Percentiles rank a stretch among this genome's conserved stretches.
Evolutionary conservation across 495 filamentous ascomycete genomes (phyloP).

Genomic region (Aspergillus bertholletiae): DNA sequence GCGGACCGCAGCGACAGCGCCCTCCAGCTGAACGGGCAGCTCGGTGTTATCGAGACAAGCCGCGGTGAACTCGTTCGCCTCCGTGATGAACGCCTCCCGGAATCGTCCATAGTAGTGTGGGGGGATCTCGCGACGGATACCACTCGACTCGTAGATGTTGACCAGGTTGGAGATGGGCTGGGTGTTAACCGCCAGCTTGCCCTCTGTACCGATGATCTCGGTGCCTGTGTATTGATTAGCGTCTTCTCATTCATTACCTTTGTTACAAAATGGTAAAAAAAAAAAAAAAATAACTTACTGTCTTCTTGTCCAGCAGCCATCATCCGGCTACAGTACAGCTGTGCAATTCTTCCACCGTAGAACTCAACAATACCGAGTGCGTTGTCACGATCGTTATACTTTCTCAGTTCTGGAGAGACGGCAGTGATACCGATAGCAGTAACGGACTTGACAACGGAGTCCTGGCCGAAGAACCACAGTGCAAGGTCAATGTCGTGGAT

Average conservation of each 20-base stretch:
- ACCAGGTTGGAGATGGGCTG: slow-evolving; percentile 48
- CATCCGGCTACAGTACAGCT: slow-evolving; percentile 55
- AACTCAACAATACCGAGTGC: slow-evolving; percentile 58
- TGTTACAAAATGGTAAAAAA: no score
- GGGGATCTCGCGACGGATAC: slow-evolving; percentile 51
- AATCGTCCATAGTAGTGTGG: slow-evolving; percentile 49
- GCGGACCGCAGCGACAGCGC: slow-evolving; percentile 46
- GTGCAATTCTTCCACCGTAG: slow-evolving; percentile 52
- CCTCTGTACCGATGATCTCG: slow-evolving; percentile 55
- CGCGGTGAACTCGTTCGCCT: slow-evolving; percentile 55
- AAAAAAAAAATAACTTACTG: no score
- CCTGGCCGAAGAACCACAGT: slow-evolving; percentile 54
- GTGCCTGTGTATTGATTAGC: no score
- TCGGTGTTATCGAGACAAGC: slow-evolving; percentile 45
- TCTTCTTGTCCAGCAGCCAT: slow-evolving; percentile 60
- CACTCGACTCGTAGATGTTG: slow-evolving; percentile 40
- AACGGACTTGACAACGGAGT: slow-evolving; percentile 38
- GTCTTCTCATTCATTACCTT: no score
- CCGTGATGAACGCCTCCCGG: slow-evolving; percentile 53
- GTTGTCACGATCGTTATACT: slow-evolving; percentile 55
- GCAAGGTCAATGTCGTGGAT: slow-evolving; percentile 59
- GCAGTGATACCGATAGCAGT: slow-evolving; percentile 48
- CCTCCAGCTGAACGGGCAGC: slow-evolving; percentile 45
- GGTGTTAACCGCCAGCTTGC: slow-evolving; percentile 51
- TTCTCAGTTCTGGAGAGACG: slow-evolving; percentile 48